A percentile compares a stretch with the other conserved stretches of the same genome.
Evolutionary conservation across 2,329 filamentous ascomycete species (phyloP).

Genomic region (Alternaria brassicae): DNA sequence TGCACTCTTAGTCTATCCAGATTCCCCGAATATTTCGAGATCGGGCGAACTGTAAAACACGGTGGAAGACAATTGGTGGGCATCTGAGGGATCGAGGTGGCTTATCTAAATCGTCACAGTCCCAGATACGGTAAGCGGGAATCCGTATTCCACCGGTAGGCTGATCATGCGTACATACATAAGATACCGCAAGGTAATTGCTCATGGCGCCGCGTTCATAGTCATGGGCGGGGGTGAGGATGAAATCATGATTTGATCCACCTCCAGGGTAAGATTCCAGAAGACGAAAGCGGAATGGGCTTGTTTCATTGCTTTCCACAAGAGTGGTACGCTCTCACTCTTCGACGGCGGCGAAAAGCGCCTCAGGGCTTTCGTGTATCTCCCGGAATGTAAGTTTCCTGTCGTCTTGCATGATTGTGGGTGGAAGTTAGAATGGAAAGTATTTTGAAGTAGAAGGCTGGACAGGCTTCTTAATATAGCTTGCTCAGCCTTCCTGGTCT

Average conservation of each 20-base stretch:
- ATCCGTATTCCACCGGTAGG: neutral
- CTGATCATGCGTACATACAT: neutral
- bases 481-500: neutral
- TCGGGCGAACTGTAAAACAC: neutral
- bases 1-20: neutral
- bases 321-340: neutral
- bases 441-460: fast-evolving
- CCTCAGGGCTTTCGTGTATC: neutral
- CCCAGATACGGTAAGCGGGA: neutral
- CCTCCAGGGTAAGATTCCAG: neutral
- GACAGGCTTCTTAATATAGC: neutral
- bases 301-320: neutral
- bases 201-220: fast-evolving
- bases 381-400: neutral
- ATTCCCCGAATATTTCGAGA: neutral
- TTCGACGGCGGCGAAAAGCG: neutral
- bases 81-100: neutral
- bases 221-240: neutral
- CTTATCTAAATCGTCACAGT: fast-evolving
- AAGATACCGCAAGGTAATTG: neutral
- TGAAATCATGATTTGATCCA: neutral
- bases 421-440: fast-evolving
- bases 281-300: neutral
- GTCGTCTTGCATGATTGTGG: neutral
- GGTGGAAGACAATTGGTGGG: neutral